These are phyloP conservation scores for Arthromyces matolae DNA, from an alignment of 768 basidiomycete genomes.

Conservation along the genomic window DNA sequence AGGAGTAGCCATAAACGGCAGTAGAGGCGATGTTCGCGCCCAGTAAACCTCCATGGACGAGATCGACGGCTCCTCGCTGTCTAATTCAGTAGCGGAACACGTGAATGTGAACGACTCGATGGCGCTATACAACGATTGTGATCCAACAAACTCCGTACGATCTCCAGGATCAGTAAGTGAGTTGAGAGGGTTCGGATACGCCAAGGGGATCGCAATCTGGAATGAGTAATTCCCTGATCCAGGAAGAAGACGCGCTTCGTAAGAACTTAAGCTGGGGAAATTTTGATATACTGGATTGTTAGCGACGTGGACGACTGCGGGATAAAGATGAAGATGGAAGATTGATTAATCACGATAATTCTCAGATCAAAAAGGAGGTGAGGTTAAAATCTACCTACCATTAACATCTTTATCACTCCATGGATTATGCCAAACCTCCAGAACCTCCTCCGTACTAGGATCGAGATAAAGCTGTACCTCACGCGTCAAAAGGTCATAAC, in stretches of 20 bases:
- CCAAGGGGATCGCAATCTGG: slow-evolving; percentile 12
- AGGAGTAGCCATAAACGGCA: slow-evolving; percentile 16
- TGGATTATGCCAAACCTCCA: slow-evolving; percentile 17
- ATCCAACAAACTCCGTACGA: slow-evolving; percentile 13
- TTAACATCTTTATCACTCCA: slow-evolving; percentile 15
- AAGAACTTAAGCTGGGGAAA: slow-evolving; percentile 9
- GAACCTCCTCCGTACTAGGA: slow-evolving; percentile 15
- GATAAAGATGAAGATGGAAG: background rate
- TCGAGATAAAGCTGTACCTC: slow-evolving; percentile 19
- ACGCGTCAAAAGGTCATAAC: slow-evolving; percentile 14
- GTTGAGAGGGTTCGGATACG: slow-evolving; percentile 21
- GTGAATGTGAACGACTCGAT: slow-evolving; percentile 20
- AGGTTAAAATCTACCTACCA: slow-evolving; percentile 4
- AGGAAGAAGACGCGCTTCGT: slow-evolving; percentile 10
- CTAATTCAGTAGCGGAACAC: slow-evolving; percentile 9
- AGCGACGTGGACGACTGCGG: slow-evolving; percentile 15
- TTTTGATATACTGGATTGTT: slow-evolving; percentile 19
- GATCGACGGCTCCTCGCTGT: slow-evolving; percentile 1
- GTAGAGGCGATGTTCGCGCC: slow-evolving; percentile 14
- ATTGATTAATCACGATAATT: no score
- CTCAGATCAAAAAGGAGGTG: no score
- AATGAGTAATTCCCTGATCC: slow-evolving; percentile 17
- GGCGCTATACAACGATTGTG: slow-evolving; percentile 16
- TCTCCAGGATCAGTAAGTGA: slow-evolving; percentile 14
- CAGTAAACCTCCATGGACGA: slow-evolving; percentile 14